Evolutionary conservation across 78 protist genomes (phyloP), one percentile per base, ranked within the genome.

Genomic region (Chrysochromulina parva): DNA sequence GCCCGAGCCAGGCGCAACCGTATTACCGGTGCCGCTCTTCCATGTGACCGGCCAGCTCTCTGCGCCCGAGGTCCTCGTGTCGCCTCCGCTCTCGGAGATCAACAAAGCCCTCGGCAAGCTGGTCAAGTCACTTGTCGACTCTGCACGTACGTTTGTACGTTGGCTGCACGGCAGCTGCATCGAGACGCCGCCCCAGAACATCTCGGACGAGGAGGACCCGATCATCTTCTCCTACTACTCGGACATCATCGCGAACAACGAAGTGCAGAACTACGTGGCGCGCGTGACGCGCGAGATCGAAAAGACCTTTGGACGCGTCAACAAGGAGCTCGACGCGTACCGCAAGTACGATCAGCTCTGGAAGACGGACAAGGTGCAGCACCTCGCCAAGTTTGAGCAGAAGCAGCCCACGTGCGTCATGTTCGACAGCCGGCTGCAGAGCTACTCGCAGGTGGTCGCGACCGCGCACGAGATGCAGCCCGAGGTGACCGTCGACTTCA

Each of bases 101-200:
- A 66, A 66, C 76, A 90, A 93, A 88, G 26, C 69, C 0, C n/a
- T 96, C 52, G 19, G 3, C 14, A 89, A 82, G 74, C 3, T 95
- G 38, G 54, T 89, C 28, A 67, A 67, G 60, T 47, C n/a, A 17
- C 53, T 95, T 76, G 85, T 94, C 67, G 96, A 96, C 62, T 28
- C 88, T 28, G 50, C 96, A 55, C 55, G 38, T 22, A 11, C 7
- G 17, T 97, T 96, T 38, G 53, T 90, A 0, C 96, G 98, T 52
- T 97, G 98, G 98, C 74, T 65, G 95, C 58, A 73, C 87, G 97
- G 98, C 47, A 91, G 96, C 9, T 97, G 98, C 93, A 5, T 94
- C 66, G 91, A 73, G 62, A 57, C 86, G 47, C 93, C 93, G 53
- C 92, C 91, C 38, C 90, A 59, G 55, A 3, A 1, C 54, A 4